Percentiles rank a stretch among this genome's conserved stretches.
Evolutionary conservation across 2,329 filamentous ascomycete species (phyloP).

Genomic region (Fusarium anguioides): DNA sequence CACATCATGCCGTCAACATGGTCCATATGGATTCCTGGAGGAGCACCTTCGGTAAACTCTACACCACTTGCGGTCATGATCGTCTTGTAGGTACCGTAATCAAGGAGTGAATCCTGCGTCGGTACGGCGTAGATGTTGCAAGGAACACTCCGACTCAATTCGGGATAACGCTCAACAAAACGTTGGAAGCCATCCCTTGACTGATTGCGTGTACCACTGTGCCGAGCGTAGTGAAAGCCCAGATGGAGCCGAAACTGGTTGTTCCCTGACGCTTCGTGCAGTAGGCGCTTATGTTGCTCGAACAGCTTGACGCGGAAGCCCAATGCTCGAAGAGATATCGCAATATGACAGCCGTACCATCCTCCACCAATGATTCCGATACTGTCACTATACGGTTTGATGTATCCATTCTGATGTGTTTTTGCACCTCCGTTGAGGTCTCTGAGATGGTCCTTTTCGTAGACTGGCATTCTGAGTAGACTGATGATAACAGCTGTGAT

Average conservation of each 20-base stretch:
- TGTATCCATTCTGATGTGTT: background rate
- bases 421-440: background rate
- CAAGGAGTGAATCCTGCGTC: background rate
- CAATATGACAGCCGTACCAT: conserved; percentile 11
- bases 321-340: background rate
- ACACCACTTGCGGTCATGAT: conserved; percentile 4
- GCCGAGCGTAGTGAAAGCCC: conserved; percentile 9
- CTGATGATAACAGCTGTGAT: background rate
- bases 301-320: background rate
- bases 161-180: conserved; percentile 1
- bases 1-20: conserved; percentile 5
- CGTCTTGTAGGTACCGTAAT: background rate
- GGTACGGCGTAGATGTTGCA: conserved; percentile 3
- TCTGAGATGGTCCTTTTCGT: background rate
- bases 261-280: conserved; percentile 10
- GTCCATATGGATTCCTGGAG: background rate
- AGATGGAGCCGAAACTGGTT: conserved; percentile 10
- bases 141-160: background rate
- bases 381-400: background rate
- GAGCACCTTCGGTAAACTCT: background rate
- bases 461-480: background rate
- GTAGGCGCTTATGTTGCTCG: background rate
- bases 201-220: conserved; percentile 1
- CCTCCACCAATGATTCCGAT: conserved; percentile 1
- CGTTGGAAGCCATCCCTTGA: background rate